Conservation (phyloP, 1,284 basidiomycete genomes). For the Cystobasidium pallidum region DNA sequence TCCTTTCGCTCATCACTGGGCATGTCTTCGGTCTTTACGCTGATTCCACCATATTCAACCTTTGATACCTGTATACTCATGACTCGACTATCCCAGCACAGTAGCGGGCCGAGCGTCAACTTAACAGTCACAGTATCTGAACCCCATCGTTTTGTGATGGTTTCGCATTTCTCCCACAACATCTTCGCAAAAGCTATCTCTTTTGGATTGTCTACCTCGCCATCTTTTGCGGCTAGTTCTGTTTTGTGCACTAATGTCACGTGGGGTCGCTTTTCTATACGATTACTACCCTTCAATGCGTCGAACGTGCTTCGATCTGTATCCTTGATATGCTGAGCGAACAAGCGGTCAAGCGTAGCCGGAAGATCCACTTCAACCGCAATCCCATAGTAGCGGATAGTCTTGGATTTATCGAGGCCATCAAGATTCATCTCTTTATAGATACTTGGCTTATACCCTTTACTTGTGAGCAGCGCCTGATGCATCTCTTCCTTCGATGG, state of each 20-base stretch:
- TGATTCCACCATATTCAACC: constrained; percentile 50
- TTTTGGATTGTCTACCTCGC: constrained; percentile 47
- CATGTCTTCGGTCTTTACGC: constrained; percentile 60
- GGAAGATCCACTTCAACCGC: constrained; percentile 71
- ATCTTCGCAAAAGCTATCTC: constrained; percentile 30
- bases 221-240: constrained; percentile 47
- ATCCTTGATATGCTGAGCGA: constrained; percentile 48
- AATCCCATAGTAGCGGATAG: constrained; percentile 73
- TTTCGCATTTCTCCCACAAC: constrained; percentile 70
- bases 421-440: constrained; percentile 50
- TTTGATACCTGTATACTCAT: constrained; percentile 66
- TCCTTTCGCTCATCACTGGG: constrained; percentile 61
- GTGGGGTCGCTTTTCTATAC: constrained; percentile 72
- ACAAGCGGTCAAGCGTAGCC: constrained; percentile 47
- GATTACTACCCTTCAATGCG: constrained; percentile 59
- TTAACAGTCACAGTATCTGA: constrained; percentile 67
- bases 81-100: constrained; percentile 77
- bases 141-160: constrained; percentile 59
- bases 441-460: constrained; percentile 59
- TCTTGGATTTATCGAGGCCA: constrained; percentile 50
- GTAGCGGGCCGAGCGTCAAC: constrained; percentile 61
- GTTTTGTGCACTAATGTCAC: constrained; percentile 82
- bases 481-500: constrained; percentile 66
- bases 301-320: constrained; percentile 62
- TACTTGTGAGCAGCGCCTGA: constrained; percentile 65